A percentile compares a stretch with the other conserved stretches of the same genome.
phyloP scores from a whole-genome alignment of 75 land plant genomes.

The Cunninghamia lanceolata region DNA sequence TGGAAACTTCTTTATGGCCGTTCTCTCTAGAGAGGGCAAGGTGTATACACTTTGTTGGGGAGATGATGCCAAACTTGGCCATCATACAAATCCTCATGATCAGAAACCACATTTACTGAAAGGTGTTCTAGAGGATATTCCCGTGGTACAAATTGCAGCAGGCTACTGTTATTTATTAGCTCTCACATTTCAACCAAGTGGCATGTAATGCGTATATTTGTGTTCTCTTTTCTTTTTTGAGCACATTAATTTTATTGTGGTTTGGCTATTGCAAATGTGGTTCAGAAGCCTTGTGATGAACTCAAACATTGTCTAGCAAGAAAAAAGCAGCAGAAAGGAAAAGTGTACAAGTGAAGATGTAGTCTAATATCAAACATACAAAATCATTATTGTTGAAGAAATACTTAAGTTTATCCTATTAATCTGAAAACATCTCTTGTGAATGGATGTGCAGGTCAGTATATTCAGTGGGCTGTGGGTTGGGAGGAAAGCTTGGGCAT shows the following conservation, averaged over 20 bases:
- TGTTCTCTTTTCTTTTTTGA: neutral
- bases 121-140: constrained; percentile 67
- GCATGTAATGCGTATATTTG: constrained; percentile 51
- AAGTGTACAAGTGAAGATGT: neutral
- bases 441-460: constrained; percentile 60
- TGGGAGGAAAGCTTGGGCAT: constrained; percentile 90
- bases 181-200: constrained; percentile 70
- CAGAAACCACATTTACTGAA: constrained; percentile 54
- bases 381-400: neutral
- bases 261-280: neutral
- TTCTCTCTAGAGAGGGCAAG: constrained; percentile 77
- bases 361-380: neutral
- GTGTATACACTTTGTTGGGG: constrained; percentile 92
- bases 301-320: neutral
- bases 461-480: constrained; percentile 88
- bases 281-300: neutral
- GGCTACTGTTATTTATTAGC: constrained; percentile 89
- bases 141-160: constrained; percentile 92
- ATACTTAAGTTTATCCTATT: neutral
- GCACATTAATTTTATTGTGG: neutral
- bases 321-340: neutral
- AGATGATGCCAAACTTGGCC: constrained; percentile 61
- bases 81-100: constrained; percentile 68
- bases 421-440: neutral
- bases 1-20: constrained; percentile 85